Conservation (phyloP, 495 filamentous ascomycete species). For the Tuber melanosporum region DNA sequence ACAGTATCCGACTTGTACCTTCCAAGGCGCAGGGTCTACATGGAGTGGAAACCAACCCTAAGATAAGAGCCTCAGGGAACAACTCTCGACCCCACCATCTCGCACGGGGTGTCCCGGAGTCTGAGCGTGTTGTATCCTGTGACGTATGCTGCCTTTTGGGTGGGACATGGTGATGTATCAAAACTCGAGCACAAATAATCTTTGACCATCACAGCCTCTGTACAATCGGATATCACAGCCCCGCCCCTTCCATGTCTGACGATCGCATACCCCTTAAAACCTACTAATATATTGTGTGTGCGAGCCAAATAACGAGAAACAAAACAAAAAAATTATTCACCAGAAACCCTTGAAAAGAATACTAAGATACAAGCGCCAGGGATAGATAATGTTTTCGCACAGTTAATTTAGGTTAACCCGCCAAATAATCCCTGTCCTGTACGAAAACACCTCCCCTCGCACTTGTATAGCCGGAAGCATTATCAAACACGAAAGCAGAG, state of each 20-base stretch:
- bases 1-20: not conserved
- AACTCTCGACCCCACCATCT: not conserved
- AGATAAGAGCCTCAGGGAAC: not conserved
- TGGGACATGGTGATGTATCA: not conserved
- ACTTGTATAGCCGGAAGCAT: not conserved
- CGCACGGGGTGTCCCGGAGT: not conserved
- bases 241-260: not conserved
- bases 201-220: not conserved
- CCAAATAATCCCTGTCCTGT: no score
- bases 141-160: not conserved
- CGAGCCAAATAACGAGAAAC: not conserved
- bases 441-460: no score
- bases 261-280: not conserved
- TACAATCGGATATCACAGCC: not conserved
- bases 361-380: not conserved
- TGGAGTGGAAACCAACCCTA: not conserved
- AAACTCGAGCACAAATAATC: not conserved
- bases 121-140: not conserved
- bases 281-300: slow-evolving; percentile 1
- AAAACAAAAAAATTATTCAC: not conserved
- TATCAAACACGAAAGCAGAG: slow-evolving; percentile 6
- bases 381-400: no score
- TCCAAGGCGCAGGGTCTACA: not conserved
- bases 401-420: no score
- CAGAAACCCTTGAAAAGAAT: not conserved